Evolutionary conservation across 2,329 filamentous ascomycete species (phyloP).

Genomic region (Ploettnerulaceae sp.): DNA sequence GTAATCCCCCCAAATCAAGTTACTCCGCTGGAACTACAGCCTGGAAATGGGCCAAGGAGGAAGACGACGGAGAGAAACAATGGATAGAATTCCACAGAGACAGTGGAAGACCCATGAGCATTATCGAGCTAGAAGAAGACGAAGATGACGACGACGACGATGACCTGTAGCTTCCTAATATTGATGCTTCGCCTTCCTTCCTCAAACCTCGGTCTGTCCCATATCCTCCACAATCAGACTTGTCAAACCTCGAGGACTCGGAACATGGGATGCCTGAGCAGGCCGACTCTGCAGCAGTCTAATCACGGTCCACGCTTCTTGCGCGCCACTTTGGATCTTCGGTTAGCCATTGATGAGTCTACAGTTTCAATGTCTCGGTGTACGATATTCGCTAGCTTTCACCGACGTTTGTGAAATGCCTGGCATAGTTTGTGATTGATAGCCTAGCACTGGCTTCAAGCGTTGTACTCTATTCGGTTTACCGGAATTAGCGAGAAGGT

Average conservation of each 20-base stretch:
- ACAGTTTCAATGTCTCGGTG: no score
- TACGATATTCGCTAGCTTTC: conserved; percentile 2
- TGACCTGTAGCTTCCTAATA: background rate
- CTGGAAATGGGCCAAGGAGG: conserved; percentile 20
- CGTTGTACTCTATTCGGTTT: no score
- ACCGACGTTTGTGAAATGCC: no score
- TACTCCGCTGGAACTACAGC: conserved; percentile 15
- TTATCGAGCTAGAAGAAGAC: conserved; percentile 2
- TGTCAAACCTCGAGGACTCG: background rate
- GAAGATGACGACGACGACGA: conserved; percentile 1
- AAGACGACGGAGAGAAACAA: conserved; percentile 8
- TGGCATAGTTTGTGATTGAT: no score
- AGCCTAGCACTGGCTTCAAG: no score
- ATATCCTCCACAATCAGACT: background rate
- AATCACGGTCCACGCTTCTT: no score
- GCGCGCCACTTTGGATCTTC: no score
- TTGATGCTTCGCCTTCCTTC: background rate
- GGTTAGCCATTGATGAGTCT: no score
- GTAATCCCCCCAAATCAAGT: conserved; percentile 15
- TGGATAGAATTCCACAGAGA: conserved; percentile 23
- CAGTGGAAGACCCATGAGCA: conserved; percentile 1
- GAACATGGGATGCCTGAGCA: conserved; percentile 2
- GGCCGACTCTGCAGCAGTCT: background rate
- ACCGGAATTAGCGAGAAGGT: no score
- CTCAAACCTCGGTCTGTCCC: background rate